A percentile compares a stretch with the other conserved stretches of the same genome.
Evolutionary conservation across 805 yeast genomes (phyloP).

Genomic region (Saccharomycopsis schoenii): DNA sequence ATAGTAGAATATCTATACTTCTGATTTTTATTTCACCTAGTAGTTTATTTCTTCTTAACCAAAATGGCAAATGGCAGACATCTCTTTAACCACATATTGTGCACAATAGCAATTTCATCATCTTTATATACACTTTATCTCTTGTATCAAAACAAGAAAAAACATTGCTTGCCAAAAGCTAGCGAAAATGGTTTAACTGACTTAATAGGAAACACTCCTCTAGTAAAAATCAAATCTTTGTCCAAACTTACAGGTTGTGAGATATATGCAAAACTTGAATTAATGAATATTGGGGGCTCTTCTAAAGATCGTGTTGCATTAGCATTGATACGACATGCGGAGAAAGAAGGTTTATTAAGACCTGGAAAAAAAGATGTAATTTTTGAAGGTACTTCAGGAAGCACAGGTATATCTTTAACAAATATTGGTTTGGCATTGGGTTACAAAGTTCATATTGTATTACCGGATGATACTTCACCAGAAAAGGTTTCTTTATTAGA

Average conservation of each 20-base stretch:
- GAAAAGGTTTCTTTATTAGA: slow-evolving; percentile 70
- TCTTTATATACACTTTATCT: neutral
- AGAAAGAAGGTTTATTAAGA: slow-evolving; percentile 42
- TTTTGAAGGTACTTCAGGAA: slow-evolving; percentile 94
- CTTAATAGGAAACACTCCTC: slow-evolving; percentile 84
- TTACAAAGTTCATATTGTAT: slow-evolving; percentile 81
- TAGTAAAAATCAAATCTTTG: slow-evolving; percentile 63
- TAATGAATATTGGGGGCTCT: slow-evolving; percentile 86
- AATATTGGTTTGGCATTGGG: slow-evolving; percentile 84
- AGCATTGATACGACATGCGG: slow-evolving; percentile 68
- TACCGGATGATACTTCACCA: slow-evolving; percentile 85
- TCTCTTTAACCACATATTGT: neutral
- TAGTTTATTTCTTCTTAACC: neutral
- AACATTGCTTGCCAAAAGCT: slow-evolving; percentile 2
- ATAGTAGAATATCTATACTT: neutral
- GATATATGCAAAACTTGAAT: slow-evolving; percentile 78
- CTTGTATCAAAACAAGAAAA: neutral
- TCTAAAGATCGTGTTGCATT: slow-evolving; percentile 93
- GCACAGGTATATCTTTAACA: slow-evolving; percentile 92
- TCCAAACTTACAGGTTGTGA: slow-evolving; percentile 69
- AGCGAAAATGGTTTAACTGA: slow-evolving; percentile 53
- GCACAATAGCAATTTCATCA: neutral
- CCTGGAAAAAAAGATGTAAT: slow-evolving; percentile 63
- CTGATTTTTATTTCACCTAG: neutral
- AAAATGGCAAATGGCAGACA: neutral